phyloP scores from a whole-genome alignment of 2,329 filamentous ascomycete genomes.

The Colletotrichum coccodes region DNA sequence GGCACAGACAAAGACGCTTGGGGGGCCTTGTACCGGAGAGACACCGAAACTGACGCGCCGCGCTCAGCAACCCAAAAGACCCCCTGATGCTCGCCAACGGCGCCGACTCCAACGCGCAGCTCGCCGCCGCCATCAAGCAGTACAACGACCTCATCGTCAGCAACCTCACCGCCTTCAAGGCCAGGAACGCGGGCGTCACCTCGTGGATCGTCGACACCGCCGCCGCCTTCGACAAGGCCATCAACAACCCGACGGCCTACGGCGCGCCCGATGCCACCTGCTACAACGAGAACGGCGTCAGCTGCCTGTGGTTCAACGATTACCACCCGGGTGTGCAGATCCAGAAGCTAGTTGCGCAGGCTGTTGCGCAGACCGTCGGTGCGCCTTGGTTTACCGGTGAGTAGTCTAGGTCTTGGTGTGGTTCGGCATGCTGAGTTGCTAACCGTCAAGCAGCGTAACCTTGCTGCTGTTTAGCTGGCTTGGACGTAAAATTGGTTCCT shows the following conservation, averaged over 20 bases:
- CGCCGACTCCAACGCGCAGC: constrained; percentile 37
- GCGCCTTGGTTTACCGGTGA: constrained; percentile 29
- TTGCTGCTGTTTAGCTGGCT: background rate
- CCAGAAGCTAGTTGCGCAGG: constrained; percentile 49
- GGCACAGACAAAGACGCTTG: no score
- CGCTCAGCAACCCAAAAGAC: constrained; percentile 51
- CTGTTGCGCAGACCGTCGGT: constrained; percentile 42
- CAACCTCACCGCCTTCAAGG: constrained; percentile 44
- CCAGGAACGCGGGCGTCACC: constrained; percentile 44
- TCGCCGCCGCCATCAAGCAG: constrained; percentile 46
- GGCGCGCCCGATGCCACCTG: constrained; percentile 55
- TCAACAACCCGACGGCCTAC: constrained; percentile 52
- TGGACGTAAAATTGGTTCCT: background rate
- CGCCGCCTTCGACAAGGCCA: constrained; percentile 51
- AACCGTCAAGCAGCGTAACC: background rate
- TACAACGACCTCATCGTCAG: constrained; percentile 49
- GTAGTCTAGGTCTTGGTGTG: rapidly evolving
- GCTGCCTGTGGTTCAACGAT: constrained; percentile 57
- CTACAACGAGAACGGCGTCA: constrained; percentile 51
- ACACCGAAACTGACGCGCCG: background rate
- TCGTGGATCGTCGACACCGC: constrained; percentile 52
- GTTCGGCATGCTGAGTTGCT: background rate
- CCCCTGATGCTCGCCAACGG: constrained; percentile 41
- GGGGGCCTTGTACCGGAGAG: no score
- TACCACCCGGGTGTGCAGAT: constrained; percentile 54